Evolutionary conservation across 768 basidiomycete genomes (phyloP).

Genomic region (Phlebiopsis flavidoalba): DNA sequence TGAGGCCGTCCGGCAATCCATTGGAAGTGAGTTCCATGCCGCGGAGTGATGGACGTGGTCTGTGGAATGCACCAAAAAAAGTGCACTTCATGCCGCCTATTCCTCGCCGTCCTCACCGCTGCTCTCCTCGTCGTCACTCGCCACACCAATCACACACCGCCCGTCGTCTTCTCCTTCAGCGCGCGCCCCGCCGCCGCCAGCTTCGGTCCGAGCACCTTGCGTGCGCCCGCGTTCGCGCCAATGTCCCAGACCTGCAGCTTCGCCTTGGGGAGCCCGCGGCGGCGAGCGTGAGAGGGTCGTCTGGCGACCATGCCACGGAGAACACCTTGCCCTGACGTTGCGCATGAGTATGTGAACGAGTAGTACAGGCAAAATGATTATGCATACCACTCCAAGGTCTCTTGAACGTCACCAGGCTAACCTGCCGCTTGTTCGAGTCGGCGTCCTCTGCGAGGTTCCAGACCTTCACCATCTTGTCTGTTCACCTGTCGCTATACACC

Average conservation of each 20-base stretch:
- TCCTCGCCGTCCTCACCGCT: slow-evolving; percentile 39
- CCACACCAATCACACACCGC: slow-evolving; percentile 70
- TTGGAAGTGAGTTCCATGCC: not conserved
- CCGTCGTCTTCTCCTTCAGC: slow-evolving; percentile 58
- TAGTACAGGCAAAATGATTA: not conserved
- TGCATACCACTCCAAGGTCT: slow-evolving; percentile 84
- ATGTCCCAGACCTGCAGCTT: slow-evolving; percentile 96
- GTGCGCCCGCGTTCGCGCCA: slow-evolving; percentile 72
- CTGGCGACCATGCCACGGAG: slow-evolving; percentile 86
- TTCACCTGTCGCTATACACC: slow-evolving; percentile 89
- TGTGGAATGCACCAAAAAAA: not conserved
- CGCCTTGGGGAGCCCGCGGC: slow-evolving; percentile 92
- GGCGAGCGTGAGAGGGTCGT: slow-evolving; percentile 86
- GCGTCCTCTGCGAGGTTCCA: slow-evolving; percentile 84
- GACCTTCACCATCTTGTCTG: slow-evolving; percentile 92
- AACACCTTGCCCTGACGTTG: slow-evolving; percentile 92
- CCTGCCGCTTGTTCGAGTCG: slow-evolving; percentile 57
- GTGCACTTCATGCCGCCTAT: not conserved
- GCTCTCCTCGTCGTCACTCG: slow-evolving; percentile 65
- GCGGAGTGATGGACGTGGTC: not conserved
- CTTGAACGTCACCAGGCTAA: slow-evolving; percentile 82
- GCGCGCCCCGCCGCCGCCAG: slow-evolving; percentile 66
- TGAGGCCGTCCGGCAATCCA: not conserved
- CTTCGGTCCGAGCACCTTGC: slow-evolving; percentile 80
- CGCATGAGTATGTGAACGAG: not conserved